Base-by-base conservation (phyloP, 495 filamentous ascomycete genomes). In the Neurospora africana region DNA sequence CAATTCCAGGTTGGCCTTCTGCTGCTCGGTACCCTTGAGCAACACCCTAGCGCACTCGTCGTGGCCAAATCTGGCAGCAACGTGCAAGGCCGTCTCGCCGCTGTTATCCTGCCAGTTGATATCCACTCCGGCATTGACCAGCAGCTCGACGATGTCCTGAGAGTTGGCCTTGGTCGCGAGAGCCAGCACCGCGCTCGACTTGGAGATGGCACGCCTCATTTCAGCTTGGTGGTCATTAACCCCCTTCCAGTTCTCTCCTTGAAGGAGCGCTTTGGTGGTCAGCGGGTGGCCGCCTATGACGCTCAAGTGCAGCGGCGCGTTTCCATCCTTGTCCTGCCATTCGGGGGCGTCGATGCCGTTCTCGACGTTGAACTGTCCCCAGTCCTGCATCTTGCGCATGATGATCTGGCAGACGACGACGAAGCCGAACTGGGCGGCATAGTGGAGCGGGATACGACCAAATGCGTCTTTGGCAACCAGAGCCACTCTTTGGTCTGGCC, bases 381-480 rank as follows among this genome's bases (percentile, higher is more conserved):
- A 99, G 27, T 88, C 87, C 76, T 92, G 91, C 88, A 99, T 93
- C 74, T 91, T 90, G 68, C 90, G 89, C 79, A 97, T 93, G 70
- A 99, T 84, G n/a, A 93, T 82, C 78, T 95, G 86, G 77, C 93
- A 97, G 10, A 98, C 89, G 67, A 91, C 87, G 33, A 92, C 91
- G 76, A 97, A 92, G 4, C 95, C 95, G 79, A 95, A 97, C 81
- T 98, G 93, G 0, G 95, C 95, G 5, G 93, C 95, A 80, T 99
- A 99, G 78, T 99, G 95, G 36, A 99, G 84, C 35, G 95, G 93
- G 40, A 93, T 89, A 11, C 95, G 92, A 6, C 93, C 94, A 68
- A 94, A 92, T 3, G 88, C 78, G 82, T 99, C 95, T 71, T 85
- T 89, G 27, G 86, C 86, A 61, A 86, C 82, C 30, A 99, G 79